These are phyloP conservation scores for Inonotus obliquus DNA, from an alignment of 1,284 basidiomycete species.

Conservation along the genomic window DNA sequence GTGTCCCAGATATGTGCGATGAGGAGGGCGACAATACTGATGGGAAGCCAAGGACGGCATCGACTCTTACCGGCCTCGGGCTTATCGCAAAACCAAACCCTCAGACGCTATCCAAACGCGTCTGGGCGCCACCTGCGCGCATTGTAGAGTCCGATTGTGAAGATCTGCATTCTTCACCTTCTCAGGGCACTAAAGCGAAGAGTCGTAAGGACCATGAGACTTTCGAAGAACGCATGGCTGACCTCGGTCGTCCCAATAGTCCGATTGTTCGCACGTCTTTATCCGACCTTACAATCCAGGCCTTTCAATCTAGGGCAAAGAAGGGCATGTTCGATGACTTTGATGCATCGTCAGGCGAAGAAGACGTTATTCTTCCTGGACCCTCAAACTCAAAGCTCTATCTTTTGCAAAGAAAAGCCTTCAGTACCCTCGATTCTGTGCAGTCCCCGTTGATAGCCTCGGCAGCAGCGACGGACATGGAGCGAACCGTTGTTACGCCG, in stretches of 20 bases:
- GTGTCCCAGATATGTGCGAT: neutral
- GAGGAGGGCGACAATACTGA: constrained; percentile 3
- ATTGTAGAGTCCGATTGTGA: constrained; percentile 14
- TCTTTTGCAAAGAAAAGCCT: constrained; percentile 12
- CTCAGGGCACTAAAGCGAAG: neutral
- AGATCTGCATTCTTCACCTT: neutral
- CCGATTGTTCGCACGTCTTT: constrained; percentile 3
- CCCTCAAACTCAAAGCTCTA: constrained; percentile 16
- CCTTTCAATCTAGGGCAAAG: constrained; percentile 3
- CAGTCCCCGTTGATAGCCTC: neutral
- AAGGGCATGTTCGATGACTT: constrained; percentile 14
- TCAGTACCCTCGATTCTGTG: constrained; percentile 4
- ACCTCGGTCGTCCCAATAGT: neutral
- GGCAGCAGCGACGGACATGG: neutral
- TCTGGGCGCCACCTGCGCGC: constrained; percentile 11
- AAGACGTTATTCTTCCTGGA: constrained; percentile 3
- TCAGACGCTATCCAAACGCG: constrained; percentile 12
- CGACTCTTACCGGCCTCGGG: constrained; percentile 12
- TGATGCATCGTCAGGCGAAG: constrained; percentile 16
- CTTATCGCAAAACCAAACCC: constrained; percentile 17
- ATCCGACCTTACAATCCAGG: constrained; percentile 1
- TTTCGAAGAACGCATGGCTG: neutral
- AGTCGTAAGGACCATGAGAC: neutral
- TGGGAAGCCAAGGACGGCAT: neutral
- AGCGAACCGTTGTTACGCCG: neutral